Evolutionary conservation across 768 basidiomycete species (phyloP), one percentile per base, ranked within the genome.

Genomic region (Boletus patriciae): DNA sequence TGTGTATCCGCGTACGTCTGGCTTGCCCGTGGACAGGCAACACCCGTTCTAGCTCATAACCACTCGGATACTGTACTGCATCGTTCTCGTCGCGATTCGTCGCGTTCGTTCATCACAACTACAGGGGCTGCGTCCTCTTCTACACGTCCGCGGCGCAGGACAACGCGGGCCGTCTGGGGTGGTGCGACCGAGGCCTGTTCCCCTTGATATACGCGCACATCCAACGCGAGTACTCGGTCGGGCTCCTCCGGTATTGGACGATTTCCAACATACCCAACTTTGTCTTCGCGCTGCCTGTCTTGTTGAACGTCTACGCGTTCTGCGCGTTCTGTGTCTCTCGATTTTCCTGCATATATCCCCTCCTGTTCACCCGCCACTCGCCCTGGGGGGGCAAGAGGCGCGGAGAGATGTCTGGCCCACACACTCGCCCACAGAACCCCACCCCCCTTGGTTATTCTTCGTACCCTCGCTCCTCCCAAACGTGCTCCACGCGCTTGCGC

Each of bases 181-280:
- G 95, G 95, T 98, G 96, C 71, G 51, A 69, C 3, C 53, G 19
- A 6, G 56, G 68, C 0, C 40, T 67, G 23, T 65, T 84, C 6
- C 93, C 94, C 0, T 82, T 84, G 15, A 84, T 92, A 53, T 99
- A 98, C 70, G 74, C 82, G 11, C 83, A 92, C 66, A 89, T 90
- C 3, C 96, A 99, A 69, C 74, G 73, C 6, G 77, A 80, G 51
- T 98, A 98, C 70, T 99, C 97, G 97, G 75, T 81, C 43, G 94
- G 95, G 16, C 83, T 95, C 61, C 71, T 99, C 58, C 82, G 78
- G 3, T 98, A 98, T 72, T 99, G 92, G 92, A 87, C 87, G 0
- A 58, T 75, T 23, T 73, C 80, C 31, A 95, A 99, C 71, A 63
- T 93, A 3, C 97, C 97, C 45, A 97, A 98, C 72, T 90, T 98